Evolutionary conservation across 1,284 basidiomycete species (phyloP).

Genomic region (Farysia itapuensis): DNA sequence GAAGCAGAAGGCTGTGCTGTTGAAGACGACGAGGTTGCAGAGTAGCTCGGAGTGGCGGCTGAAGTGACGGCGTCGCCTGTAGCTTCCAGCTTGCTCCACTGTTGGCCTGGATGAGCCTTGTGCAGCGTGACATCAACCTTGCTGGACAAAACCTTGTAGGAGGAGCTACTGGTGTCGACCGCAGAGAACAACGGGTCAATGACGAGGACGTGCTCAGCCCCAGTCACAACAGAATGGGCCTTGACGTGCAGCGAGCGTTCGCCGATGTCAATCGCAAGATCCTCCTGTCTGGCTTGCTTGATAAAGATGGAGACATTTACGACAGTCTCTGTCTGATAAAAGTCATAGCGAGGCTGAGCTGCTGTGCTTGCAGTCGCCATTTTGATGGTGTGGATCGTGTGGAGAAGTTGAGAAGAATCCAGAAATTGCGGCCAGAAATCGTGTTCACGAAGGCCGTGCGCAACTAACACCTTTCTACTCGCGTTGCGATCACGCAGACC

Average conservation of each 20-base stretch:
- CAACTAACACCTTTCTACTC: too few relatives aligned
- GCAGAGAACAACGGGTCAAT: constrained; percentile 32
- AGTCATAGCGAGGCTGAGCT: constrained; percentile 49
- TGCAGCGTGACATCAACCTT: constrained; percentile 51
- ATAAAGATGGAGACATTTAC: constrained; percentile 52
- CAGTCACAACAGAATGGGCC: constrained; percentile 9
- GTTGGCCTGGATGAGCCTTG: constrained; percentile 30
- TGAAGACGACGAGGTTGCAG: neutral
- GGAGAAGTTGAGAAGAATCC: too few relatives aligned
- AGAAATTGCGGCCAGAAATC: too few relatives aligned
- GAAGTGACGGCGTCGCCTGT: neutral
- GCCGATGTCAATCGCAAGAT: constrained; percentile 25
- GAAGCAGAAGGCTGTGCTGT: neutral
- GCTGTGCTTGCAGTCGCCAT: too few relatives aligned
- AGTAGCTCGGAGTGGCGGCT: constrained; percentile 8
- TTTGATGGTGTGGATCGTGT: too few relatives aligned
- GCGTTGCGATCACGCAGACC: too few relatives aligned
- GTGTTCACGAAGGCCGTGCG: too few relatives aligned
- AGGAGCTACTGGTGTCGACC: constrained; percentile 19
- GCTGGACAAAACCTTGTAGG: constrained; percentile 34
- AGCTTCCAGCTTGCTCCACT: constrained; percentile 31
- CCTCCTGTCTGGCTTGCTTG: constrained; percentile 32
- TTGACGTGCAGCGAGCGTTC: constrained; percentile 13
- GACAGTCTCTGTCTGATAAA: constrained; percentile 55
- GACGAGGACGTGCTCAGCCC: constrained; percentile 13